Conservation (phyloP, 164 flowering plant species). For the Vitis vinifera region DNA sequence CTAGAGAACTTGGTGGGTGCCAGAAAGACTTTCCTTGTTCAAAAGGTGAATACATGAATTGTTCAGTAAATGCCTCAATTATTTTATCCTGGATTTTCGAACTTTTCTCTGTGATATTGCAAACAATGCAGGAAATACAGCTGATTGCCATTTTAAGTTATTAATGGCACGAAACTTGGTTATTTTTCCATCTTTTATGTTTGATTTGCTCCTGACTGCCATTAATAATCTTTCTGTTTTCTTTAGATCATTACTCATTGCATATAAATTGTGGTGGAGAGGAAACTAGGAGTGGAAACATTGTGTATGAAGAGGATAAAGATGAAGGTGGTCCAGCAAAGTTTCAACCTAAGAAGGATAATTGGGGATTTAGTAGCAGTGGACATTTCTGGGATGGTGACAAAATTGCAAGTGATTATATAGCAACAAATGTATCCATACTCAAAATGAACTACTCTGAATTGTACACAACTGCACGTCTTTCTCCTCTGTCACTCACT, state of each 20-base stretch:
- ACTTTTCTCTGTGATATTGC: too few species aligned
- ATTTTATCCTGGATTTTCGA: too few species aligned
- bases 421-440: constrained; percentile 6
- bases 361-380: constrained; percentile 34
- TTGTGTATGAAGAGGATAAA: constrained; percentile 18
- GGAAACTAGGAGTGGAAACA: constrained; percentile 1
- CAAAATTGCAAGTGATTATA: neutral
- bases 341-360: neutral
- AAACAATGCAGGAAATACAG: too few species aligned
- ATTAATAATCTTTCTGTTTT: too few species aligned
- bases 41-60: constrained; percentile 3
- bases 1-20: constrained; percentile 19
- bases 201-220: constrained; percentile 1
- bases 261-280: constrained; percentile 52
- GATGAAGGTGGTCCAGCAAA: constrained; percentile 16
- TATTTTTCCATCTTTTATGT: neutral
- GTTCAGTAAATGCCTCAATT: too few species aligned
- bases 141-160: too few species aligned
- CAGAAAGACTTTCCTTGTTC: constrained; percentile 17
- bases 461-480: constrained; percentile 33
- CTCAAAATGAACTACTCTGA: constrained; percentile 14
- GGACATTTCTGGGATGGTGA: constrained; percentile 18
- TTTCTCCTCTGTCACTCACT: constrained; percentile 38
- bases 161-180: too few species aligned
- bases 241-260: constrained; percentile 22